Evolutionary conservation across 257 asterid genomes (phyloP).

Genomic region (Verbena officinalis): DNA sequence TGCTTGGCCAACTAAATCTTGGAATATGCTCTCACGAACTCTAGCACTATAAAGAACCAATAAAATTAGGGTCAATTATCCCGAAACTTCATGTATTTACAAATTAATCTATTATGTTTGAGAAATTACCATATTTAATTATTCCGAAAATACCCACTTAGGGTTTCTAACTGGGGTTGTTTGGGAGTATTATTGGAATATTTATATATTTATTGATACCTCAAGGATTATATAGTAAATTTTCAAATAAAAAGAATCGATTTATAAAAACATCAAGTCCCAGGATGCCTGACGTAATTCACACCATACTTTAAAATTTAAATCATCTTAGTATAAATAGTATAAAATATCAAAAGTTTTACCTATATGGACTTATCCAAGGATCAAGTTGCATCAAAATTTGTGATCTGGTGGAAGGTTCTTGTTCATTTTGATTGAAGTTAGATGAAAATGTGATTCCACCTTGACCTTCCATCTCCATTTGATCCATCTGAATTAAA

Average conservation of each 20-base stretch:
- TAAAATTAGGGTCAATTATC: neutral
- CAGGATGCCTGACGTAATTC: too few relatives aligned
- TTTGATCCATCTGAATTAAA: slow-evolving; percentile 24
- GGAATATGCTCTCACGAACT: slow-evolving; percentile 32
- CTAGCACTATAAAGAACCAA: slow-evolving; percentile 25
- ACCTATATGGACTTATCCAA: slow-evolving; percentile 50
- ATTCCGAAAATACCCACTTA: too few relatives aligned
- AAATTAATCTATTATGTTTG: too few relatives aligned
- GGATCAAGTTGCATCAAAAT: slow-evolving; percentile 46
- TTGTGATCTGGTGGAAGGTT: slow-evolving; percentile 25
- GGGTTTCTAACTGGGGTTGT: too few relatives aligned
- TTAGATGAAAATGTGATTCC: slow-evolving; percentile 11
- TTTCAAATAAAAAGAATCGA: too few relatives aligned
- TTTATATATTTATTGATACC: too few relatives aligned
- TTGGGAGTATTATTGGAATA: too few relatives aligned
- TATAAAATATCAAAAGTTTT: neutral
- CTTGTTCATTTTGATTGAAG: slow-evolving; percentile 11
- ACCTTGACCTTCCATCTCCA: slow-evolving; percentile 31
- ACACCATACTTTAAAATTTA: too few relatives aligned
- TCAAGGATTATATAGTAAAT: too few relatives aligned
- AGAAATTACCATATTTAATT: too few relatives aligned
- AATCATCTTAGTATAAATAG: neutral
- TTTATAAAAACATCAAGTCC: too few relatives aligned
- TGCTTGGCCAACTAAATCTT: slow-evolving; percentile 32
- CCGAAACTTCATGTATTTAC: too few relatives aligned